Conservation (phyloP, 331 rosid species). For the Quercus lobata region DNA sequence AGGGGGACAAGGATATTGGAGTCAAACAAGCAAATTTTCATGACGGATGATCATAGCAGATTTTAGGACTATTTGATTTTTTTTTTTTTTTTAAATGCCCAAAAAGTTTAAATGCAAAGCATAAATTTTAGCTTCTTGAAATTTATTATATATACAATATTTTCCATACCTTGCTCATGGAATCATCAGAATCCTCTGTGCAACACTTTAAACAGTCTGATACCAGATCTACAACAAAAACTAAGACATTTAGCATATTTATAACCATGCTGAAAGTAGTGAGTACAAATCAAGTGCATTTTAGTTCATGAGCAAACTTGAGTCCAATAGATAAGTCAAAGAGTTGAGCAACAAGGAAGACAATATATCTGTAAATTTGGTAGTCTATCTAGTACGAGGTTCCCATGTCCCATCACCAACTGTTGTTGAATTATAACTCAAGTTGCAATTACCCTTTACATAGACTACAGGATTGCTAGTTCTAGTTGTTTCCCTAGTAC, state of each 20-base stretch:
- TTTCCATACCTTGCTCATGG: slow-evolving; percentile 58
- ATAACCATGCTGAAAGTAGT: background rate
- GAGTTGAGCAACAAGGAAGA: background rate
- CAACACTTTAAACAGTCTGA: slow-evolving; percentile 81
- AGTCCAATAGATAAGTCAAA: background rate
- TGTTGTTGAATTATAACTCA: background rate
- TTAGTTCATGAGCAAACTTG: background rate
- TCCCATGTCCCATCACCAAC: background rate
- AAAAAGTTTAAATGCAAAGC: background rate
- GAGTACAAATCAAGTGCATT: background rate
- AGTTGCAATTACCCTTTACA: background rate
- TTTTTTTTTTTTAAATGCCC: background rate
- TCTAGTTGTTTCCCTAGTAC: background rate
- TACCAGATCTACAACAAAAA: slow-evolving; percentile 61
- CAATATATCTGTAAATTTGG: background rate
- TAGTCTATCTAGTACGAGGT: background rate
- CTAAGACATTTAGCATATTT: slow-evolving; percentile 1
- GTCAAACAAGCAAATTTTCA: too few species aligned
- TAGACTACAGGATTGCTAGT: background rate
- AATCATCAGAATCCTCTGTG: slow-evolving; percentile 77
- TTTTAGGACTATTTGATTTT: too few species aligned
- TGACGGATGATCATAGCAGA: too few species aligned
- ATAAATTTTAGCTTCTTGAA: slow-evolving; percentile 3
- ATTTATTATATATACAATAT: background rate
- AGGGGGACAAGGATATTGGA: too few species aligned